A percentile compares a stretch with the other conserved stretches of the same genome.
Conservation (phyloP, 306 rosid genomes). For the Geum urbanum region DNA sequence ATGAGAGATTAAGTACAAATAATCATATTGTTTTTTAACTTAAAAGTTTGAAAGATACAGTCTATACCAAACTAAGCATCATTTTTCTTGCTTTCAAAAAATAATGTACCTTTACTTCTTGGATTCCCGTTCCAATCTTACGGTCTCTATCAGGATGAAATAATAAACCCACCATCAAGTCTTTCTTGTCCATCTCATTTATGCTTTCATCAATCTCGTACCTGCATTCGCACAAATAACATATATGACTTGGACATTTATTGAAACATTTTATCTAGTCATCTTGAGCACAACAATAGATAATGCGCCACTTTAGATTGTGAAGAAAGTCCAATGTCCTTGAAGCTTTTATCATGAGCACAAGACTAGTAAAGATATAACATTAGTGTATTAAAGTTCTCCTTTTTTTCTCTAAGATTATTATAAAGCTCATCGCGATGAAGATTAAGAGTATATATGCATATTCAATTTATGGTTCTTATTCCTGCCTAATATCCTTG, state of each 20-base stretch:
- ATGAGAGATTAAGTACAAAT: neutral
- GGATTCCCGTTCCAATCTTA: constrained; percentile 61
- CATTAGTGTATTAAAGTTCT: neutral
- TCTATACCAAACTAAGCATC: neutral
- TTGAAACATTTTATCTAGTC: no score
- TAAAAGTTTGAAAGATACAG: neutral
- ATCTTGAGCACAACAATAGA: no score
- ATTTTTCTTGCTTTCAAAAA: constrained; percentile 3
- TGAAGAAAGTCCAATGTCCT: neutral
- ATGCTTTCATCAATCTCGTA: constrained; percentile 50
- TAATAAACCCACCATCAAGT: constrained; percentile 49
- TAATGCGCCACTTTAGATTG: no score
- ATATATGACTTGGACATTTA: neutral
- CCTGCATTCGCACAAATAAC: constrained; percentile 42
- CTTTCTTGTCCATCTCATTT: constrained; percentile 52
- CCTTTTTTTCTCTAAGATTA: neutral
- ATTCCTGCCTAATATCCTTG: neutral
- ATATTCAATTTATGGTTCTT: no score
- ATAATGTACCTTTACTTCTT: constrained; percentile 57
- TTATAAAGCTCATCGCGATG: neutral
- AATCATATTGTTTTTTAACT: neutral
- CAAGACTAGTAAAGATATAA: neutral
- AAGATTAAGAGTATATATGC: no score
- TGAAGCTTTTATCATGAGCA: neutral
- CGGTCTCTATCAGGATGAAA: constrained; percentile 64